Evolutionary conservation across 257 asterid genomes (phyloP).

Genomic region (Nicotiana obtusifolia): DNA sequence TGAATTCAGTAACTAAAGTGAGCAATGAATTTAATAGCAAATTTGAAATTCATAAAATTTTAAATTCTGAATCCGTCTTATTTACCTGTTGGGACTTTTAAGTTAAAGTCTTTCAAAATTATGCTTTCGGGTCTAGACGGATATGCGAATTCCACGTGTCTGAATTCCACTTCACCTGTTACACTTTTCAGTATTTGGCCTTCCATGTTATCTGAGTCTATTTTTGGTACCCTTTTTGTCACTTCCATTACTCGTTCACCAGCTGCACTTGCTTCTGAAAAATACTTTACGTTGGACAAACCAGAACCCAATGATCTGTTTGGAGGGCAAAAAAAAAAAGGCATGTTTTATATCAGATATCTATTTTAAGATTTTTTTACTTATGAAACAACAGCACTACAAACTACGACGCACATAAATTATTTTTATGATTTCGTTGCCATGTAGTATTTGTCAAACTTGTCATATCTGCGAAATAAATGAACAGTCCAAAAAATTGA

Average conservation of each 20-base stretch:
- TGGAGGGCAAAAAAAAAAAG: background rate
- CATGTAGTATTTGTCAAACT: background rate
- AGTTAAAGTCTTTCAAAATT: slow-evolving; percentile 56
- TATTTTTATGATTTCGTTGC: background rate
- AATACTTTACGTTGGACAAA: slow-evolving; percentile 63
- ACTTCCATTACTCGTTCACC: slow-evolving; percentile 66
- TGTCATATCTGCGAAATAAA: background rate
- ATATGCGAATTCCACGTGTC: slow-evolving; percentile 52
- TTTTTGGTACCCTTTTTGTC: slow-evolving; percentile 61
- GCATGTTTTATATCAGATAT: no score
- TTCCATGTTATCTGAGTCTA: slow-evolving; percentile 61
- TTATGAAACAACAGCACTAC: background rate
- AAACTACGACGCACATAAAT: background rate
- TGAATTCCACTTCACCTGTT: slow-evolving; percentile 67
- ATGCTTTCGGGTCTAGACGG: slow-evolving; percentile 76
- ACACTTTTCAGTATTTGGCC: slow-evolving; percentile 50
- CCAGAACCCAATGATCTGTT: slow-evolving; percentile 77
- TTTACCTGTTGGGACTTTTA: slow-evolving; percentile 59
- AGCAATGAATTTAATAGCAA: no score
- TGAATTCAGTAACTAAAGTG: no score
- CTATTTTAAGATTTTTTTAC: no score
- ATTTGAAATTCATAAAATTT: no score
- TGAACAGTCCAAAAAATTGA: background rate
- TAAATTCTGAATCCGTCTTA: no score
- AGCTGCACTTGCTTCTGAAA: slow-evolving; percentile 75